These are phyloP conservation scores for Laetiporus sulphureus DNA, from an alignment of 1,284 basidiomycete species.

Conservation along the genomic window DNA sequence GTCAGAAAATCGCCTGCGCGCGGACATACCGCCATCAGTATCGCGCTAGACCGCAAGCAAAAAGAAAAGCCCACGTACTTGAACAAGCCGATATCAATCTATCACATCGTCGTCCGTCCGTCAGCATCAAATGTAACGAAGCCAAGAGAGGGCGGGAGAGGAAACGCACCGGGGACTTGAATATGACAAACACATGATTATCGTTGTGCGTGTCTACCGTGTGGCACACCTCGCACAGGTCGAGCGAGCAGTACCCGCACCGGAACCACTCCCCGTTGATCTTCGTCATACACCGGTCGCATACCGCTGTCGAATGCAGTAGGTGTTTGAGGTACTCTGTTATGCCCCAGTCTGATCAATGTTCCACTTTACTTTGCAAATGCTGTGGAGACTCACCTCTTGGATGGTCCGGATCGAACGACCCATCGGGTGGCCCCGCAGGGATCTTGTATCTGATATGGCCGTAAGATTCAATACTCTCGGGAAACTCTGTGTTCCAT, in stretches of 20 bases:
- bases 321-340: constrained; percentile 67
- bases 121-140: neutral
- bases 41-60: neutral
- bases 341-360: neutral
- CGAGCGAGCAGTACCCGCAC: constrained; percentile 80
- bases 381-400: constrained; percentile 39
- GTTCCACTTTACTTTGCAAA: constrained; percentile 1
- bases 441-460: constrained; percentile 55
- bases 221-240: constrained; percentile 78
- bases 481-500: constrained; percentile 2
- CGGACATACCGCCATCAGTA: constrained; percentile 6
- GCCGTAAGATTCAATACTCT: neutral
- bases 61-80: constrained; percentile 13
- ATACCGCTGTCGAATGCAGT: constrained; percentile 60
- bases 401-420: constrained; percentile 39
- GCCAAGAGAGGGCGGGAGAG: neutral
- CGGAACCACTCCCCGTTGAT: constrained; percentile 84
- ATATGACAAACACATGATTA: constrained; percentile 78
- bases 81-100: constrained; percentile 19
- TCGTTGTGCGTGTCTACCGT: constrained; percentile 73
- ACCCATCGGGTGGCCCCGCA: constrained; percentile 50
- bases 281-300: constrained; percentile 67
- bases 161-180: constrained; percentile 67
- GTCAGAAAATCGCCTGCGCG: constrained; percentile 46
- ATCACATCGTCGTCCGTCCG: neutral